Evolutionary conservation across 1,284 basidiomycete species (phyloP), one percentile per base, ranked within the genome.

Genomic region (Fomitiporia mediterranea): DNA sequence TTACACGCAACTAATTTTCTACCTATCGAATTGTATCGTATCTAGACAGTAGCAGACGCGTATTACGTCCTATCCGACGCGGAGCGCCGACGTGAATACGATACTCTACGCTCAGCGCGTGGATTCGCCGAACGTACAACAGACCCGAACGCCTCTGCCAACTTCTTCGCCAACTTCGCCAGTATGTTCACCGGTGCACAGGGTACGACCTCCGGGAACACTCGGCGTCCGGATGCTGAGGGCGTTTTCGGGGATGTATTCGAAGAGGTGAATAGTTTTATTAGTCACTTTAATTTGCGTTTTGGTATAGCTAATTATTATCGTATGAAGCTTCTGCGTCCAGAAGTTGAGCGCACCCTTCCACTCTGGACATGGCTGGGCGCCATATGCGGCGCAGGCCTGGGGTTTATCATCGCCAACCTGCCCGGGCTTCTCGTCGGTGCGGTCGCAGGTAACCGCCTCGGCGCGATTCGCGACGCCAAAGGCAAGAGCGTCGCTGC

Each of bases 1-100:
- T 38, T 27, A n/a, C 37, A 42, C 6, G 9, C 6, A 11, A 9
- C 7, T 47, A 25, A 34, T 19, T 47, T 17, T 38, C 48, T 43
- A 9, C 19, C 23, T 40, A 43, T 30, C n/a, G 9, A 7, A 32
- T 27, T 55, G 28, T 4, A 37, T 50, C 2, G 3, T 21, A 21
- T 17, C 38, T 66, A 92, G 89, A 84, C 86, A 11, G 86, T 98
- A 59, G 93, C 95, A 50, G 94, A 98, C 72, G 95, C 95, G 8
- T 98, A 98, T 74, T 98, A 94, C 69, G 91, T 97, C 6, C 82
- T 98, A 25, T 95, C 91, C 0, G 92, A 98, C 70, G 70, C 83
- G 1, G 76, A 83, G 40, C 78, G 94, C 52, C 80, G 89, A 53
- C 74, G 69, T 62, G 94, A 98, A 71, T 98, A 98, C 66, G 93